Evolutionary conservation across 2,329 filamentous ascomycete species (phyloP), one percentile per base, ranked within the genome.

Genomic region (Fusarium verticillioides): DNA sequence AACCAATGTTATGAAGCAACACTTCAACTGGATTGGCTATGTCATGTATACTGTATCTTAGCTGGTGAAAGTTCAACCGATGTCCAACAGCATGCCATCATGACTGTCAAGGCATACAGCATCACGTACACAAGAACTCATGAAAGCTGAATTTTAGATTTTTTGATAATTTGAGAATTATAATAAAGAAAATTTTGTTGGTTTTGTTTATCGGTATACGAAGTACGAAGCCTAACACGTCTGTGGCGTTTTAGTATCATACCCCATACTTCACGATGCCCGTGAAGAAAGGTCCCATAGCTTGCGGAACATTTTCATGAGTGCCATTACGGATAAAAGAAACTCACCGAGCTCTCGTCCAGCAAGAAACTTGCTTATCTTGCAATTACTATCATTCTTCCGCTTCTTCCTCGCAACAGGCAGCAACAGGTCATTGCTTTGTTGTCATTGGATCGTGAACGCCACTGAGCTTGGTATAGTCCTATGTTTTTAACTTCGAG

Each of bases 331-430:
- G 36, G 44, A 37, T 34, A 34, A 53, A 34, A 53, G 34, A 15
- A 28, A n/a, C 36, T n/a, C 7, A 2, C 36, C 57, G 36, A 40
- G 7, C 7, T 36, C 19, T 9, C 15, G 2, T 11, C 3, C 15
- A 26, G 7, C 4, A 9, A 36, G n/a, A 23, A 12, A 2, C 7
- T 32, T 21, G 15, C 28, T n/a, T 23, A 23, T n/a, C 11, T 9
- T 34, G 21, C 26, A 7, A 60, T 34, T 21, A 11, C 3, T 7
- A 6, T 10, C 9, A 19, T 23, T 28, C 12, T 54, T 54, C 36
- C n/a, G 7, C 13, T 53, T 59, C 16, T 10, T 18, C n/a, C 32
- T 60, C 58, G 46, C 57, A 60, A 16, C 58, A 60, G 46, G 58
- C 46, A 34, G 46, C 44, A 60, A 40, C 28, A 5, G 15, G 46